A percentile compares a stretch with the other conserved stretches of the same genome.
Evolutionary conservation across 306 rosid genomes (phyloP).

Genomic region (Bauhinia variegata): DNA sequence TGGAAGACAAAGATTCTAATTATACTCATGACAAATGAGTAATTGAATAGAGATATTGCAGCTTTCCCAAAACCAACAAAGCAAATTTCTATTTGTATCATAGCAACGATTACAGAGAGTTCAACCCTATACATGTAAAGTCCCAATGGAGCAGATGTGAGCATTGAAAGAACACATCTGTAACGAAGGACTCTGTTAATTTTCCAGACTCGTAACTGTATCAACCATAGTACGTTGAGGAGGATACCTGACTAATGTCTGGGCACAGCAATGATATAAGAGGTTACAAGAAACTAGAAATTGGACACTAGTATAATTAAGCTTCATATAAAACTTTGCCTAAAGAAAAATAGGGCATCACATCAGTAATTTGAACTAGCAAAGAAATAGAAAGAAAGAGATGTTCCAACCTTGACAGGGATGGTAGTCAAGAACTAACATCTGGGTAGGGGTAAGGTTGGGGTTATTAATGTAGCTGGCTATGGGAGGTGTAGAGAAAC

Average conservation of each 20-base stretch:
- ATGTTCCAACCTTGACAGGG: neutral
- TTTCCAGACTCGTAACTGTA: constrained; percentile 54
- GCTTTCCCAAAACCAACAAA: neutral
- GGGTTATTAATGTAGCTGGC: constrained; percentile 42
- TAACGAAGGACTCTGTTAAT: constrained; percentile 46
- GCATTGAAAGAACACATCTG: constrained; percentile 44
- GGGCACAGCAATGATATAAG: too few relatives aligned
- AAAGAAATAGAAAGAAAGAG: neutral
- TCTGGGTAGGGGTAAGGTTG: constrained; percentile 44
- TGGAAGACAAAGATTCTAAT: constrained; percentile 27
- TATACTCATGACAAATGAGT: neutral
- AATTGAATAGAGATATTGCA: neutral
- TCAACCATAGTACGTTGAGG: constrained; percentile 31
- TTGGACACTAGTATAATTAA: too few relatives aligned
- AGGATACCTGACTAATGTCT: constrained; percentile 65
- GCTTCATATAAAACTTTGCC: too few relatives aligned
- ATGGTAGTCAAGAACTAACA: neutral
- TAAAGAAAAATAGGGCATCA: too few relatives aligned
- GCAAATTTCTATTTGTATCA: neutral
- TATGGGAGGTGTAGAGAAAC: constrained; percentile 51
- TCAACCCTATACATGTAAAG: constrained; percentile 7
- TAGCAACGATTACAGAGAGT: neutral
- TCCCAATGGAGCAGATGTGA: constrained; percentile 51
- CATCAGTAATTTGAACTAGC: too few relatives aligned
- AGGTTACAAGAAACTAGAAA: too few relatives aligned